Percentiles rank a stretch among this genome's conserved stretches.
Evolutionary conservation across 2,329 filamentous ascomycete genomes (phyloP).

Genomic region (Colletotrichum lentis): DNA sequence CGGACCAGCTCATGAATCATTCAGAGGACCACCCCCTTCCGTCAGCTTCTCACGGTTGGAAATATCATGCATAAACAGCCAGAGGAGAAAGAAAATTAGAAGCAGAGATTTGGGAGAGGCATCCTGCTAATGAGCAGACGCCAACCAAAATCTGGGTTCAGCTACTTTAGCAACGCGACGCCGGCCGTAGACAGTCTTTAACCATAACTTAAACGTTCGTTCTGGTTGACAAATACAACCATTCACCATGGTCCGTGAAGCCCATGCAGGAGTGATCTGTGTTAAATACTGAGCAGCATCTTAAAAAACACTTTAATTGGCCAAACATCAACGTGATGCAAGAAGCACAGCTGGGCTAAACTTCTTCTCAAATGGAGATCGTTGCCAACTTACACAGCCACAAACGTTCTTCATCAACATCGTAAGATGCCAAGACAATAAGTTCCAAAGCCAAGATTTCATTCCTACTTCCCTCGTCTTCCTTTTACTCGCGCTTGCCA

Average conservation of each 20-base stretch:
- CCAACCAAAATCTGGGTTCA: no score
- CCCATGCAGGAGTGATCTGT: neutral
- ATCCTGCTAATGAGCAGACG: no score
- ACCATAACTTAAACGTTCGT: neutral
- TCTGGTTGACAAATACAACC: no score
- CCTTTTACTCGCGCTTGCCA: neutral
- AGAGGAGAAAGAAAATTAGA: no score
- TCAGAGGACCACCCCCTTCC: no score
- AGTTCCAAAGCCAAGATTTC: conserved; percentile 2
- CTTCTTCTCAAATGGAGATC: neutral
- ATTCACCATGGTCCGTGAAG: neutral
- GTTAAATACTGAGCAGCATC: neutral
- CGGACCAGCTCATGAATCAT: no score
- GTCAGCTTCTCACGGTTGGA: no score
- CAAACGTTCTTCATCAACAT: neutral
- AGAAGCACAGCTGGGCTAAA: neutral
- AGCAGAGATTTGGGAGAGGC: no score
- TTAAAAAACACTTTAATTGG: neutral
- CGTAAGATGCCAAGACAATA: conserved; percentile 34
- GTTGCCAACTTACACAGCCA: neutral
- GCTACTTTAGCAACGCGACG: no score
- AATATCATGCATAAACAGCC: no score
- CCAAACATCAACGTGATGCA: neutral
- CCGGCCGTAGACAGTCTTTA: no score
- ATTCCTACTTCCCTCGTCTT: neutral